phyloP scores from a whole-genome alignment of 139 green algal genomes.

The Yamagishiella unicocca region DNA sequence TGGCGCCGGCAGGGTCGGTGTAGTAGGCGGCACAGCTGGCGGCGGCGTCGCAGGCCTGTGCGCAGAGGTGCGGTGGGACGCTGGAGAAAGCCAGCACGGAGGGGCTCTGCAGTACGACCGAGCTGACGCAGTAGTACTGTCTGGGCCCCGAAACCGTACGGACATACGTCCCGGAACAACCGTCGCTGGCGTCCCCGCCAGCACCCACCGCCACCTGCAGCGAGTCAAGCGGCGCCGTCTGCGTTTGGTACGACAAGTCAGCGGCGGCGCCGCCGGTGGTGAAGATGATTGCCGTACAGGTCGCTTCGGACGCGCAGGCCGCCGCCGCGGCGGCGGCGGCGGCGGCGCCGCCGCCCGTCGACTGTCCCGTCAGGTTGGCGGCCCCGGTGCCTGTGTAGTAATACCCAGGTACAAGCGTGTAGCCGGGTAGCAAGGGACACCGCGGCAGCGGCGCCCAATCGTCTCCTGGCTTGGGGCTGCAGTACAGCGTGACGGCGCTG shows the following conservation, averaged over 20 bases:
- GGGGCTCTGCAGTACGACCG: too few species aligned
- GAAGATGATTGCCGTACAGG: neutral
- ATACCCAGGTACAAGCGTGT: neutral
- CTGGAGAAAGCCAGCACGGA: too few species aligned
- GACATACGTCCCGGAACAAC: neutral
- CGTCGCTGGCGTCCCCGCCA: neutral
- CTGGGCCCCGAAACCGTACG: neutral
- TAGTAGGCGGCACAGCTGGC: neutral
- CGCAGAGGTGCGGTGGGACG: neutral
- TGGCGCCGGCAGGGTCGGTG: neutral
- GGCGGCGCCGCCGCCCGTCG: neutral
- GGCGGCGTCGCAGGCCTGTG: neutral
- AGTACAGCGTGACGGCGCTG: neutral
- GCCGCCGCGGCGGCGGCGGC: neutral
- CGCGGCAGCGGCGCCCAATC: neutral
- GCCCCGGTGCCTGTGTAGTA: neutral
- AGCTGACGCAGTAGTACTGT: slow-evolving; percentile 1
- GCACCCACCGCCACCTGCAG: neutral
- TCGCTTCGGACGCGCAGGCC: neutral
- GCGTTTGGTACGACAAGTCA: neutral
- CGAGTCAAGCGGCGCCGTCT: neutral
- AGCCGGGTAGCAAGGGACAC: neutral
- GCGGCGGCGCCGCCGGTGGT: neutral
- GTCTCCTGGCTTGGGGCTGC: neutral
- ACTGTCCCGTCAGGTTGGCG: neutral